Evolutionary conservation across 2,329 filamentous ascomycete genomes (phyloP).

Genomic region (Diaporthe vaccinii): DNA sequence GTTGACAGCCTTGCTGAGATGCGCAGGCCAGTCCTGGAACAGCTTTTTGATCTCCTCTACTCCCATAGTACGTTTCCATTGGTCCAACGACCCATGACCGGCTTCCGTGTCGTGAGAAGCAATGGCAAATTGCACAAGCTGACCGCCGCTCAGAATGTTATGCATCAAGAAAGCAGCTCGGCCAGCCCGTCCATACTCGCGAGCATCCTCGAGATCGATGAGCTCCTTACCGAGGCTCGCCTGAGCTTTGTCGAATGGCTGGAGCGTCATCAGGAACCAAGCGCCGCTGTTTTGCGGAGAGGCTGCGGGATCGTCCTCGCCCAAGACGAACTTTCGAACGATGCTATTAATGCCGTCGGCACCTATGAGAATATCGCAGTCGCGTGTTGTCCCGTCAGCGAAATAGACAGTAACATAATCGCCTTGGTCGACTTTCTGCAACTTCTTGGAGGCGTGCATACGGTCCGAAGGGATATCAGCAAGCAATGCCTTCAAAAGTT

Average conservation of each 20-base stretch:
- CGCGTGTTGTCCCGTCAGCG: conserved; percentile 43
- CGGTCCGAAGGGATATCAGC: conserved; percentile 41
- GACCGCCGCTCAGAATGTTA: conserved; percentile 32
- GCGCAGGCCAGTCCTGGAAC: conserved; percentile 42
- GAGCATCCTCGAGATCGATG: conserved; percentile 43
- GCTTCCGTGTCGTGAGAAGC: conserved; percentile 40
- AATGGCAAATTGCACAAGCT: conserved; percentile 44
- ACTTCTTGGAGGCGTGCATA: conserved; percentile 45
- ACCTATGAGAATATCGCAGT: conserved; percentile 55
- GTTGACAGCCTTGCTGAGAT: conserved; percentile 43
- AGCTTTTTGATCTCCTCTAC: conserved; percentile 44
- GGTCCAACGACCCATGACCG: conserved; percentile 28
- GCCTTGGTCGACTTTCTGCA: conserved; percentile 35
- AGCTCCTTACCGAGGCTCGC: conserved; percentile 41
- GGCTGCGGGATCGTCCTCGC: conserved; percentile 45
- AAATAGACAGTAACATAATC: conserved; percentile 42
- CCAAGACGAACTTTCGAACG: conserved; percentile 53
- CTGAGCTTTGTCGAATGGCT: conserved; percentile 43
- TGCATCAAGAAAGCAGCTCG: conserved; percentile 40
- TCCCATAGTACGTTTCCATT: conserved; percentile 42
- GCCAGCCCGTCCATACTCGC: conserved; percentile 45
- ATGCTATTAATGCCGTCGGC: conserved; percentile 56
- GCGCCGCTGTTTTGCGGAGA: conserved; percentile 42
- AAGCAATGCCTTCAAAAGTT: conserved; percentile 42
- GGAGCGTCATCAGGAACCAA: conserved; percentile 45